A percentile compares a stretch with the other conserved stretches of the same genome.
These are phyloP conservation scores for Trichoderma gamsii DNA, from an alignment of 495 filamentous ascomycete genomes.

Conservation along the genomic window DNA sequence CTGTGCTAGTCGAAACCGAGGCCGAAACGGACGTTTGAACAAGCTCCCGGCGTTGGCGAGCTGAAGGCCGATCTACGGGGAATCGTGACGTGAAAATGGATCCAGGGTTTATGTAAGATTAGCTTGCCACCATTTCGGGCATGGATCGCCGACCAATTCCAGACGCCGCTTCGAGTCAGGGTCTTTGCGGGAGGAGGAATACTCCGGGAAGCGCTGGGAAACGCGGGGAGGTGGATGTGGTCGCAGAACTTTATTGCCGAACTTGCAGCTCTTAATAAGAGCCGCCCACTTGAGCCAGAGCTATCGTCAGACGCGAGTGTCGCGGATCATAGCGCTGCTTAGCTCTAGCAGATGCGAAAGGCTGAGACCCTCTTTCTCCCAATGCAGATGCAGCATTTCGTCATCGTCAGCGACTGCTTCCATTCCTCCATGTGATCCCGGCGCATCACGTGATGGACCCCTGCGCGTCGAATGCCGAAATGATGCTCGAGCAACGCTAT, in stretches of 20 bases:
- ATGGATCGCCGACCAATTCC: background rate
- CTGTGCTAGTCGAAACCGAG: background rate
- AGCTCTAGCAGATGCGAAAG: background rate
- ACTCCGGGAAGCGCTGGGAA: background rate
- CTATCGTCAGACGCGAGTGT: too few relatives aligned
- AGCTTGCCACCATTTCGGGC: background rate
- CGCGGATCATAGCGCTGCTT: background rate
- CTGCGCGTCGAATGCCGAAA: background rate
- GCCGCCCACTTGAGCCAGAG: background rate
- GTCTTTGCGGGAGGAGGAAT: background rate
- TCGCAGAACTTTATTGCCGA: background rate
- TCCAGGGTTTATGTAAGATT: slow-evolving; percentile 4
- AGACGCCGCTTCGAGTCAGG: background rate
- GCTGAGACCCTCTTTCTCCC: background rate
- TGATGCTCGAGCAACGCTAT: slow-evolving; percentile 10
- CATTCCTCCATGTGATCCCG: background rate
- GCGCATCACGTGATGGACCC: slow-evolving; percentile 2
- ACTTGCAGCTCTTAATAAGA: background rate
- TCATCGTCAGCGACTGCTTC: slow-evolving; percentile 5
- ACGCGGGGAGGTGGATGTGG: background rate
- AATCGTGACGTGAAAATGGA: background rate
- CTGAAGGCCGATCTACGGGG: background rate
- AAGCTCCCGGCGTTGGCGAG: background rate
- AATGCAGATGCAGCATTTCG: background rate
- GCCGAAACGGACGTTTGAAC: background rate